Base-by-base conservation (phyloP, 495 filamentous ascomycete species). In the Trypethelium eluteriae region DNA sequence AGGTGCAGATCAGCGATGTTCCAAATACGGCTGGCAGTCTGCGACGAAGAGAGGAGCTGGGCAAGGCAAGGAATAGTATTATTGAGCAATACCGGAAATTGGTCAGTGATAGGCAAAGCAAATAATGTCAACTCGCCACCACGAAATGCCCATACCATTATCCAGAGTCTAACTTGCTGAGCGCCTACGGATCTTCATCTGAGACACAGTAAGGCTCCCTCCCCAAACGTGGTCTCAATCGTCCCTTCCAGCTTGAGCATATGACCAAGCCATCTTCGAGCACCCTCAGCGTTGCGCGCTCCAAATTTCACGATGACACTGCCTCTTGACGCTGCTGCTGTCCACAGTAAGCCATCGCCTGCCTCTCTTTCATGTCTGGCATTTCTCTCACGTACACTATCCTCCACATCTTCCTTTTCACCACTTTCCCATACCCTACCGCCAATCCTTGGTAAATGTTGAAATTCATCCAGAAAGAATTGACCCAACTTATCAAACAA, bases 231-330 rank as follows among this genome's bases (percentile, higher is more conserved):
- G 62, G 76, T 80, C 36, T 73, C 72, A 3, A 90, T 78, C 56
- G 77, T 87, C 0, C 83, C 85, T 69, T 88, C 85, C 62, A 83
- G 77, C 35, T 74, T 76, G 39, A 90, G 71, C 69, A 89, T 77
- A 4, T 73, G 75, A 18, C 79, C 80, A 61, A 90, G 71, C 85
- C 88, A 90, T 49, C 77, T 74, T 68, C 81, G 82, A 44, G 84
- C 86, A 1, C 85, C 82, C 66, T 89, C 85, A 41, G 88, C 81
- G 57, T 82, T 82, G 68, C 72, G 76, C 1, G 86, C 87, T 3
- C 83, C 83, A 73, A 97, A 94, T 78, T 97, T 98, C 35, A 97
- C 88, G 32, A 97, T 81, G 9, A 93, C 86, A 70, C 91, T 96
- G 1, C 91, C 91, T 7, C 93, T 83, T 38, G 96, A 85, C 41